Conservation (phyloP, 306 rosid genomes). For the Bauhinia variegata region DNA sequence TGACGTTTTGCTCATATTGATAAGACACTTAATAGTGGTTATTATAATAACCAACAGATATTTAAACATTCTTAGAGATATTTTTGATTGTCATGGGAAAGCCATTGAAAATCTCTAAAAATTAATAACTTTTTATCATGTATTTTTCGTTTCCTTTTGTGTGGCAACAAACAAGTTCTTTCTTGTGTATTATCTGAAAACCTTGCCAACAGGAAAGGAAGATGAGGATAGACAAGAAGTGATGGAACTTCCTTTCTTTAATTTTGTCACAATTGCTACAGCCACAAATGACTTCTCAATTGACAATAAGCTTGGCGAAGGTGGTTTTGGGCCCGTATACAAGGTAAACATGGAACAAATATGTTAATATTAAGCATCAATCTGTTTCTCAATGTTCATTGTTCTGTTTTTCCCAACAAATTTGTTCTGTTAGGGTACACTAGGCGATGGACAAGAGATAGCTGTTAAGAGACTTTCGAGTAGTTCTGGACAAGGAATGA, state of each 20-base stretch:
- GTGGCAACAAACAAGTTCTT: too few relatives aligned
- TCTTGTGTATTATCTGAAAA: too few relatives aligned
- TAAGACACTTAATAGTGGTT: too few relatives aligned
- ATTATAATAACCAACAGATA: too few relatives aligned
- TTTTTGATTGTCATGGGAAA: too few relatives aligned
- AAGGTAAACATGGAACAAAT: constrained; percentile 3
- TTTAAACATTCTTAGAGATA: too few relatives aligned
- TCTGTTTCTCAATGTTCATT: too few relatives aligned
- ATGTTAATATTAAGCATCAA: too few relatives aligned
- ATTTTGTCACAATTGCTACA: constrained; percentile 33
- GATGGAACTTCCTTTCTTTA: constrained; percentile 48
- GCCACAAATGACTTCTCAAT: constrained; percentile 50
- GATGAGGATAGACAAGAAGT: constrained; percentile 40
- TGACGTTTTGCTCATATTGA: too few relatives aligned
- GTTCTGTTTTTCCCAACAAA: not conserved
- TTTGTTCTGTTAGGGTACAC: constrained; percentile 36
- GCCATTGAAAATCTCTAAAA: too few relatives aligned
- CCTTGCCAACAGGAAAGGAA: not conserved
- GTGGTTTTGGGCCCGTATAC: constrained; percentile 57
- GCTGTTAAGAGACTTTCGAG: constrained; percentile 51
- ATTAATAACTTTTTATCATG: too few relatives aligned
- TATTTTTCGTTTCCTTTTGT: too few relatives aligned
- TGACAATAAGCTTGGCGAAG: constrained; percentile 47
- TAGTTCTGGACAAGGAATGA: constrained; percentile 34
- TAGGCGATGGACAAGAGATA: constrained; percentile 45